Evolutionary conservation across 208 protist species (phyloP), one percentile per base, ranked within the genome.

Genomic region (Trypanosoma conorhini): DNA sequence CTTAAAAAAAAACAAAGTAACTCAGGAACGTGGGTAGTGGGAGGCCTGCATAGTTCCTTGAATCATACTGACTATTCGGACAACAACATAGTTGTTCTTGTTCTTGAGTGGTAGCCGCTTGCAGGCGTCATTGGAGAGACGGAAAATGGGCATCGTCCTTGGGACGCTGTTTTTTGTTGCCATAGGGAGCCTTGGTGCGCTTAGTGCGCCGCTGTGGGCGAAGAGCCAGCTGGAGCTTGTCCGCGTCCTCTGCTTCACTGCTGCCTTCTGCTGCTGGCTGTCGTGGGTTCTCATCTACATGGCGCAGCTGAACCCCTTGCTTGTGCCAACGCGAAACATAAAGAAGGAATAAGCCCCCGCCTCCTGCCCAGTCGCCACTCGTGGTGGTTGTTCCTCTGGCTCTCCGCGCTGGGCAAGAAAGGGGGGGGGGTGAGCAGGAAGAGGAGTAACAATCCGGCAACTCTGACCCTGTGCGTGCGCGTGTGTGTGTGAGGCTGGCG

Each of bases 251-350:
- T 81, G 67, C 40, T 67, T 72, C 46, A 79, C 92, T 9, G 82
- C 74, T 28, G 83, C 89, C 9, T 96, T 96, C 70, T 97, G 93
- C 80, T 94, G 89, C 77, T 97, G 93, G 92, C 79, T 97, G 67
- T 96, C 90, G 57, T 97, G 89, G 87, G 79, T 85, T 12, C 85
- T 95, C n/a, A 93, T 97, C 33, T 97, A 97, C 85, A 94, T 97
- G 89, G 88, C 93, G 28, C 93, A 97, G 80, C 83, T 97, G 80
- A 93, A 96, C 72, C 93, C 91, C 3, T 74, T 97, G 5, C 59
- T 96, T 7, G 77, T 96, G 24, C 93, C 93, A n/a, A 94, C 86
- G 5, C 89, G 93, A 33, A 87, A 80, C 62, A 88, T 97, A 57
- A 88, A 88, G 38, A 76, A 72, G 13, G 84, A 94, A 70, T 80